A percentile compares a stretch with the other conserved stretches of the same genome.
Evolutionary conservation across 495 filamentous ascomycete genomes (phyloP).

Genomic region (Ascobolus immersus): DNA sequence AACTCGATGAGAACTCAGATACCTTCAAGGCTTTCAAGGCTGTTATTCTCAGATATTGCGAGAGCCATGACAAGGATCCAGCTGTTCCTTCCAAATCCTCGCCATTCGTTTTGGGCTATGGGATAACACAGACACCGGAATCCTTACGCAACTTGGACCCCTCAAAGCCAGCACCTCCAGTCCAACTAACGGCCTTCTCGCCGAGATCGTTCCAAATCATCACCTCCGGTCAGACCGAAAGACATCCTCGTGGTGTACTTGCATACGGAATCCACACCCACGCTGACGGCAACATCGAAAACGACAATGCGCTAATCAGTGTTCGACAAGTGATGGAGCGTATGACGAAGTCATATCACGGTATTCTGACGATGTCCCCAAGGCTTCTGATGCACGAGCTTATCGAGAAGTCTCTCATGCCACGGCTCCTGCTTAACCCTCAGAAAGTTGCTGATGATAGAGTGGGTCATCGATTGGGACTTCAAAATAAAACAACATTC

Average conservation of each 20-base stretch:
- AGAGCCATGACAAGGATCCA: too few relatives aligned
- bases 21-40: not conserved
- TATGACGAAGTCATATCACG: not conserved
- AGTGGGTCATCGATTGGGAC: too few relatives aligned
- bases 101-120: not conserved
- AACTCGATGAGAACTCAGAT: not conserved
- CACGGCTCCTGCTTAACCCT: too few relatives aligned
- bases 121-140: not conserved
- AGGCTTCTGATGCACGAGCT: not conserved
- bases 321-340: not conserved
- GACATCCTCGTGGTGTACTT: not conserved
- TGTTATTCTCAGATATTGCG: too few relatives aligned
- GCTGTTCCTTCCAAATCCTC: too few relatives aligned
- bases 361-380: not conserved
- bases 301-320: not conserved
- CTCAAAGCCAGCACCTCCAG: not conserved
- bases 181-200: too few relatives aligned
- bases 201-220: not conserved
- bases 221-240: not conserved
- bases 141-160: not conserved
- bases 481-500: too few relatives aligned
- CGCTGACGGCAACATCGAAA: not conserved
- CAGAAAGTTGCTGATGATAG: too few relatives aligned
- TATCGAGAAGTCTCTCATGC: not conserved
- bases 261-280: not conserved